Evolutionary conservation across 192 early-diverging fungal species (phyloP), one percentile per base, ranked within the genome.

Genomic region (Umbelopsis vinacea): DNA sequence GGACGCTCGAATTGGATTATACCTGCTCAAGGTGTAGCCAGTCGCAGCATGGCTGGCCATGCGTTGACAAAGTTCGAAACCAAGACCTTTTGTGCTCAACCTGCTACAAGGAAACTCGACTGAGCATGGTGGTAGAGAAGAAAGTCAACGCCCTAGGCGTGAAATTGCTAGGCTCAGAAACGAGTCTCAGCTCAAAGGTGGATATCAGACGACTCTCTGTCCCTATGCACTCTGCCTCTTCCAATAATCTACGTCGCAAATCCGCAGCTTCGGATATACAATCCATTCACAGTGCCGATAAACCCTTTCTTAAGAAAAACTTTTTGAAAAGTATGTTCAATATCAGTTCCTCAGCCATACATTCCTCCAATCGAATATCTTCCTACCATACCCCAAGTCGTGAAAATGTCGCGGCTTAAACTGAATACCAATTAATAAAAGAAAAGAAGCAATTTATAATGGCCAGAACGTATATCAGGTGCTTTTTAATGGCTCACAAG

Each of bases 41-140:
- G 4, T 21, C 37, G 23, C 46, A 57, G 11, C 33, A 67, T 22
- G 77, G 69, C 8, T 79, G 72, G 77, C 77, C 77, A 15, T 70
- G 4, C 0, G 43, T 73, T 1, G 73, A 79, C 22, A 79, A 79
- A 40, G 73, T 79, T 5, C 52, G 70, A 43, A 60, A 57, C 4
- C 43, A 43, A 22, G 55, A 74, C 48, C 40, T 79, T 1, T 22
- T 79, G 26, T 79, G 77, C 37, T 29, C 33, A 10, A 24, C 40
- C 1, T 79, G 77, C 47, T 79, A 74, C 33, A 45, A 66, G 11
- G 69, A 71, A 0, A 55, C 50, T 21, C 77, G 73, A 7, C 66
- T 57, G 24, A 46, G 60, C 9, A 74, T 74, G 77, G 66, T 79
- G 4, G 45, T 74, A 46, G 77, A 79, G 33, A 79, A 79, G 37